Evolutionary conservation across 495 filamentous ascomycete species (phyloP), one percentile per base, ranked within the genome.

Genomic region (Haplographium delicatum): DNA sequence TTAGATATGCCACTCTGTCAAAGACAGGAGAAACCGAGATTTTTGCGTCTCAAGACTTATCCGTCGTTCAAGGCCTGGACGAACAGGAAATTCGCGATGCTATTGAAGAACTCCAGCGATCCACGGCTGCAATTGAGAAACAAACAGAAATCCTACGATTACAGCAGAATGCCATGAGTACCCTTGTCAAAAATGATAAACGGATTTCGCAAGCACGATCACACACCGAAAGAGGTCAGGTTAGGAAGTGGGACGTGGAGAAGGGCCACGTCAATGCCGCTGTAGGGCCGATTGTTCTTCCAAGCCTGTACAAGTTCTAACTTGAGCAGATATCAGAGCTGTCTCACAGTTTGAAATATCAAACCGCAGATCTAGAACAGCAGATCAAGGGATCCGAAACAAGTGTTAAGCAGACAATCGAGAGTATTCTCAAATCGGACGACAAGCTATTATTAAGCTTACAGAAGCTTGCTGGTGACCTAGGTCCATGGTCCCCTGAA

Each of bases 381-480:
- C 67, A 67, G 23, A 47, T 13, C 28, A 62, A 56, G 54, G 40
- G 13, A 40, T 59, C 23, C 51, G 59, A 44, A 31, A 47, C 13
- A 27, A 47, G 27, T 45, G 66, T 53, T 47, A 68, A 48, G 35
- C 55, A 68, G 47, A 68, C 63, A 1, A 62, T 69, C 2, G 67
- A 70, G 28, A 53, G 55, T 1, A 51, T 73, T 30, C 51, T 74
- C 2, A 63, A 44, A 27, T 64, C 70, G 15, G 72, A 75, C 48
- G 71, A 75, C 57, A 74, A 70, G 51, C 62, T 74, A 18, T 54
- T 75, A 2, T 54, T 64, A 23, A 73, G 71, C 48, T 63, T 75
- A 13, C 70, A 75, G 56, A 75, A 75, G 51, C 64, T 75, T 9
- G 65, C 70, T 7, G 66, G 60, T 60, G 71, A 74, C 50, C 62